A percentile compares a stretch with the other conserved stretches of the same genome.
Evolutionary conservation across 192 early-diverging fungal species (phyloP).

Genomic region (Phlyctochytrium planicorne): DNA sequence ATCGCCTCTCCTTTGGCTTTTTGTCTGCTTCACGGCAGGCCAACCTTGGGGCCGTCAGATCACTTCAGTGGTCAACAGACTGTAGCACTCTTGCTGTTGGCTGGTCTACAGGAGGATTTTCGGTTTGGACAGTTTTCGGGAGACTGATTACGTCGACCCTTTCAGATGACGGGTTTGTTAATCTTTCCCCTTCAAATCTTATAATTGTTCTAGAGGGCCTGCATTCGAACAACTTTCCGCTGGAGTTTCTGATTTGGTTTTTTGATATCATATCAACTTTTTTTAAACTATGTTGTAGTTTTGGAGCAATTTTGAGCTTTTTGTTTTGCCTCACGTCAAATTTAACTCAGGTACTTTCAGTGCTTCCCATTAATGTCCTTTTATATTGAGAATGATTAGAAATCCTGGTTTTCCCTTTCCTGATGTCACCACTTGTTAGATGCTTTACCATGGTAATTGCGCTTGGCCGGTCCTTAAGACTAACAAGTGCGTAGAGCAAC

Average conservation of each 20-base stretch:
- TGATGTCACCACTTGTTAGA: constrained; percentile 49
- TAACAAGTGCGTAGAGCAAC: constrained; percentile 49
- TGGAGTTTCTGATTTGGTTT: too few species aligned
- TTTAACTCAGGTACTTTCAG: not conserved
- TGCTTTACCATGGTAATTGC: constrained; percentile 15
- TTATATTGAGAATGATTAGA: constrained; percentile 14
- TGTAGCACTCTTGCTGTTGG: constrained; percentile 73
- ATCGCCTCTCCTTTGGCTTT: constrained; percentile 36
- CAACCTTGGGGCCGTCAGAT: constrained; percentile 42
- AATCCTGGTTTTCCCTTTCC: constrained; percentile 57
- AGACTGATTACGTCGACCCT: constrained; percentile 56
- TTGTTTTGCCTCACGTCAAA: constrained; percentile 45
- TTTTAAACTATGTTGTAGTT: too few species aligned
- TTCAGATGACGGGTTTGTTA: constrained; percentile 46
- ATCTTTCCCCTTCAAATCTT: too few species aligned
- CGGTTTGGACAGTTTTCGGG: constrained; percentile 81
- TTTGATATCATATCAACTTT: too few species aligned
- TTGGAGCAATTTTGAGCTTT: constrained; percentile 72
- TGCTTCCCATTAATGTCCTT: too few species aligned
- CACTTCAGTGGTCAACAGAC: constrained; percentile 71
- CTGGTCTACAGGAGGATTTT: constrained; percentile 61
- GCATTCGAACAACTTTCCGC: too few species aligned
- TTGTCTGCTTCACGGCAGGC: not conserved
- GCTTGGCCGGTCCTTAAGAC: not conserved
- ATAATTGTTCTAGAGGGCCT: too few species aligned